Conservation (phyloP, 1,284 basidiomycete species). For the Apiotrichum siamense region DNA sequence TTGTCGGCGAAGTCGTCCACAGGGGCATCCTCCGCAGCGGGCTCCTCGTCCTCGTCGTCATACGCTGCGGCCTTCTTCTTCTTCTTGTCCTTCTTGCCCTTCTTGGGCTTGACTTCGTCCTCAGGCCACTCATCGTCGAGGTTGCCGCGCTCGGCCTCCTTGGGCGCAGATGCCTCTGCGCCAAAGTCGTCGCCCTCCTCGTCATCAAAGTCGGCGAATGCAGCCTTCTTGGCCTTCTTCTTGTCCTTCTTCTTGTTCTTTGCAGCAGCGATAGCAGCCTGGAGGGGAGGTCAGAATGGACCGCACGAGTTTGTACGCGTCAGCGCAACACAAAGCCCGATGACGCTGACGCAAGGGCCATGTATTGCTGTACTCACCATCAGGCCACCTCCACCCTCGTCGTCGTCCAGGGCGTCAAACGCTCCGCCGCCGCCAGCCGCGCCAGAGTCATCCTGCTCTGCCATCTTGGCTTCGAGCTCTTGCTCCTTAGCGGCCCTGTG, state of each 20-base stretch:
- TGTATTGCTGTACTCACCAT: slow-evolving; percentile 67
- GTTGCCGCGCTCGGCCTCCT: slow-evolving; percentile 30
- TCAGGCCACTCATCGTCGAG: slow-evolving; percentile 34
- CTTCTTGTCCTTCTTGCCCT: slow-evolving; percentile 51
- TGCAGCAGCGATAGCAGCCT: slow-evolving; percentile 16
- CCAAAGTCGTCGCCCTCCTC: slow-evolving; percentile 11
- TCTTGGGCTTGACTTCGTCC: slow-evolving; percentile 37
- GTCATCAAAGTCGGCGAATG: slow-evolving; percentile 17
- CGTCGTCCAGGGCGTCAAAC: slow-evolving; percentile 49
- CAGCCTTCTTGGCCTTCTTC: slow-evolving; percentile 44
- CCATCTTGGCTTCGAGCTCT: slow-evolving; percentile 48
- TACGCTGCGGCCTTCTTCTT: slow-evolving; percentile 9
- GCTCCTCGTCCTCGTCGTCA: slow-evolving; percentile 16
- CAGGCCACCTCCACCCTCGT: slow-evolving; percentile 68
- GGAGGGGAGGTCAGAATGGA: background rate
- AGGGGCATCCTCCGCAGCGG: slow-evolving; percentile 26
- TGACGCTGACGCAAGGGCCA: background rate
- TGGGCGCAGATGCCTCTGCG: too few species aligned
- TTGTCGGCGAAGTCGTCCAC: slow-evolving; percentile 45
- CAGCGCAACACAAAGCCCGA: background rate
- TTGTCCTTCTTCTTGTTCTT: slow-evolving; percentile 40
- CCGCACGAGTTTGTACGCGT: too few species aligned
- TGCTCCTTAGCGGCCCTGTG: slow-evolving; percentile 42
- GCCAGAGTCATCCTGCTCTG: slow-evolving; percentile 48
- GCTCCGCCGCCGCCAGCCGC: slow-evolving; percentile 48